Base-by-base conservation (phyloP, 1,139 yeast genomes). In the Diutina mesorugosa region DNA sequence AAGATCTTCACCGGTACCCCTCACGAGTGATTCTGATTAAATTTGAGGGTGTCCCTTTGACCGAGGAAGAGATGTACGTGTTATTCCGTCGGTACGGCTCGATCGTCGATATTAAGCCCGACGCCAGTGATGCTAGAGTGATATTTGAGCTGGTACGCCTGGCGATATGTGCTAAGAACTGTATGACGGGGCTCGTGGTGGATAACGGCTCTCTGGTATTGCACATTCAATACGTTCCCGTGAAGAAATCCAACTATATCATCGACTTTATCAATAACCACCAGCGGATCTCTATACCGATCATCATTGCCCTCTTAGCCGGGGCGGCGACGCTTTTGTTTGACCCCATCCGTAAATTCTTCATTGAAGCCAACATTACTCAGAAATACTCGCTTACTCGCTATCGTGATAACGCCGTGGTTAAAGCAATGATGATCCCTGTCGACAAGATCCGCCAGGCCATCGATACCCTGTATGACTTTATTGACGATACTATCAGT, bases 151-250 rank as follows among this genome's bases (percentile, higher is more conserved):
- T 75, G 6, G 69, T 79, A 21, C 75, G 87, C 59, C 81, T 90
- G 51, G 95, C 97, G 0, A 85, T 90, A 8, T 76, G 90, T 60
- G 97, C 99, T 0, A 84, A 90, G 64, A 91, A 90, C 67, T 93
- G 99, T 78, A 78, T 90, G 41, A 90, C 96, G 30, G 97, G 97
- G 51, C 73, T 82, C 63, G 73, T 68, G 55, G 70, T 86, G 55
- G 80, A 81, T 55, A 77, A 77, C 45, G 73, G 69, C 21, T 66
- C 68, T 48, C 85, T 96, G 0, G 74, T 75, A 0, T 66, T 91
- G 53, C 97, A 90, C 65, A 77, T 91, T 53, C 87, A 84, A 61
- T 91, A 87, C 67, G 80, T 79, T 48, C 84, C 85, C 8, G 66
- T 78, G 21, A 72, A 76, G 41, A 72, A 80, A 59, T 80, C 73